A percentile compares a stretch with the other conserved stretches of the same genome.
Conservation (phyloP, 225 moss, liverwort and hornwort genomes). For the Sphagnum contortum region DNA sequence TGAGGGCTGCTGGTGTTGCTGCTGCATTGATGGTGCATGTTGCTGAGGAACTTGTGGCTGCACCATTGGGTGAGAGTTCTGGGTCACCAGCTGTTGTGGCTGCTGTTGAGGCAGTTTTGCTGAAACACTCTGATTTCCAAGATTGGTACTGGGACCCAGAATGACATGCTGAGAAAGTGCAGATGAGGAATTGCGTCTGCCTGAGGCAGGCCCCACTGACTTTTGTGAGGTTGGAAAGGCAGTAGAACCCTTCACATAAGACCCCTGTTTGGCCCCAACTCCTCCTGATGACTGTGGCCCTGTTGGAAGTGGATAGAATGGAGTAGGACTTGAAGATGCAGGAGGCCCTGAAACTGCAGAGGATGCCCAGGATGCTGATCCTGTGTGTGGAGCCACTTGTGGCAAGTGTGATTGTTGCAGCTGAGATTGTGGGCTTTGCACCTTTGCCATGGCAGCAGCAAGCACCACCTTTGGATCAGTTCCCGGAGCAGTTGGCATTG, state of each 20-base stretch:
- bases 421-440: constrained; percentile 30
- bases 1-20: constrained; percentile 30
- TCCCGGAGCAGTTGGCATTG: constrained; percentile 39
- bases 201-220: constrained; percentile 17
- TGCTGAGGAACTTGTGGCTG: constrained; percentile 33
- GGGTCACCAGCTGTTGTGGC: constrained; percentile 4
- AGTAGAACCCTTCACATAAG: constrained; percentile 33
- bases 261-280: constrained; percentile 28
- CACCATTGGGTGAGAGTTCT: constrained; percentile 14
- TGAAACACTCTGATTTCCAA: constrained; percentile 34
- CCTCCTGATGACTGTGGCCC: constrained; percentile 30
- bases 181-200: constrained; percentile 44
- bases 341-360: constrained; percentile 14
- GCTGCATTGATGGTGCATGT: constrained; percentile 29
- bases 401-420: constrained; percentile 31
- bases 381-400: constrained; percentile 11
- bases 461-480: constrained; percentile 60
- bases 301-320: constrained; percentile 28
- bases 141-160: constrained; percentile 55
- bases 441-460: constrained; percentile 62
- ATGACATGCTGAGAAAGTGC: constrained; percentile 33
- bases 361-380: constrained; percentile 20
- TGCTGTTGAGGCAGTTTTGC: constrained; percentile 30
- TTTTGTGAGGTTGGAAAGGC: constrained; percentile 38
- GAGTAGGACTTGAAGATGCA: constrained; percentile 19